Evolutionary conservation across 305 asterid species (phyloP).

Genomic region (Ajuga reptans): DNA sequence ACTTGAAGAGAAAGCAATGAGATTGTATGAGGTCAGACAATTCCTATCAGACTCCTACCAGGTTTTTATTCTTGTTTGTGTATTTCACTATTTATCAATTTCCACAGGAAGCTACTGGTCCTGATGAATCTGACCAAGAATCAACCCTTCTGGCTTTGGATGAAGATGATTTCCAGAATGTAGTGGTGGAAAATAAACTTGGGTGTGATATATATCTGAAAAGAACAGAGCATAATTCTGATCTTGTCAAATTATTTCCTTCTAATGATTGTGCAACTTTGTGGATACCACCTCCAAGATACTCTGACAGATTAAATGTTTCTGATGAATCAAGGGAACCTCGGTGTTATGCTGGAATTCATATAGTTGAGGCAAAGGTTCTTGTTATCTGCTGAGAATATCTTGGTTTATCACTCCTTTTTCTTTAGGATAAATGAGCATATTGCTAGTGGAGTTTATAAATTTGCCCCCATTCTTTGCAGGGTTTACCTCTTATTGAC

Average conservation of each 20-base stretch:
- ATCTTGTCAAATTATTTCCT: slow-evolving; percentile 42
- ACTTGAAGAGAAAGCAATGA: slow-evolving; percentile 82
- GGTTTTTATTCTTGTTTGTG: slow-evolving; percentile 16
- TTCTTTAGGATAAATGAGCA: neutral
- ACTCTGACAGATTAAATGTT: slow-evolving; percentile 83
- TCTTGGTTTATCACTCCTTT: neutral
- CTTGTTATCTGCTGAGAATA: slow-evolving; percentile 1
- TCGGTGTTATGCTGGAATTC: slow-evolving; percentile 76
- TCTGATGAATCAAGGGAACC: slow-evolving; percentile 85
- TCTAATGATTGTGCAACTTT: slow-evolving; percentile 49
- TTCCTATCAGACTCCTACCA: slow-evolving; percentile 8
- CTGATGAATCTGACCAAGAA: slow-evolving; percentile 42
- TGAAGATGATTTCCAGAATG: slow-evolving; percentile 80
- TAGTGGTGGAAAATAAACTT: slow-evolving; percentile 83
- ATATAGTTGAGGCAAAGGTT: slow-evolving; percentile 91
- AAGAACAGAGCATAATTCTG: slow-evolving; percentile 48
- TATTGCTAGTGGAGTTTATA: neutral
- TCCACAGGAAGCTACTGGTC: slow-evolving; percentile 60
- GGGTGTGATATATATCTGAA: slow-evolving; percentile 82
- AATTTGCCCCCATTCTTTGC: slow-evolving; percentile 27
- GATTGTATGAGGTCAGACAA: slow-evolving; percentile 53
- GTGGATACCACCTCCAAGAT: slow-evolving; percentile 91
- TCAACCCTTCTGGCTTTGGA: slow-evolving; percentile 68
- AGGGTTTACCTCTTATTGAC: slow-evolving; percentile 87
- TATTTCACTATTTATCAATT: slow-evolving; percentile 21